Percentiles rank a stretch among this genome's conserved stretches.
These are phyloP conservation scores for Aureobasidium sp. DNA, from an alignment of 2,329 filamentous ascomycete species.

Conservation along the genomic window DNA sequence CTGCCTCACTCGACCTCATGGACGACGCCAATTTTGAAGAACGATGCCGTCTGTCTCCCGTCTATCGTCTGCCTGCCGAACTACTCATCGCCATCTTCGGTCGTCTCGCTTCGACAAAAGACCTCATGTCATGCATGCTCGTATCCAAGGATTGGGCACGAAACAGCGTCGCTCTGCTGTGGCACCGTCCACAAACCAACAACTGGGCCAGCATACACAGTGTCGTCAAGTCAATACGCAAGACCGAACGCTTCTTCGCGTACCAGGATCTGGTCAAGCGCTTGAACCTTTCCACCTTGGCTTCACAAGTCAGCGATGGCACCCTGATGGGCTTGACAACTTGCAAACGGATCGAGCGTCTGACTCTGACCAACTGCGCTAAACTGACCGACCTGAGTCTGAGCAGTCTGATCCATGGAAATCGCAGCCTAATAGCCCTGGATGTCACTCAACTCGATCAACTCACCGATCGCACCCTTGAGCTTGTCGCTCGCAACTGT, in stretches of 20 bases:
- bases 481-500: constrained; percentile 73
- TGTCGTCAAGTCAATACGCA: constrained; percentile 72
- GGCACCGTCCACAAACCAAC: constrained; percentile 88
- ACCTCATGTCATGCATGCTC: constrained; percentile 82
- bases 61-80: constrained; percentile 83
- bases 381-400: constrained; percentile 79
- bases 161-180: constrained; percentile 86
- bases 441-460: constrained; percentile 78
- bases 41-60: constrained; percentile 64
- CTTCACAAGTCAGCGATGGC: constrained; percentile 74
- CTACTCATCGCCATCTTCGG: constrained; percentile 89
- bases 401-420: constrained; percentile 70
- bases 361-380: constrained; percentile 86
- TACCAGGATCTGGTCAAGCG: constrained; percentile 89
- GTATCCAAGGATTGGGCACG: constrained; percentile 92
- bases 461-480: constrained; percentile 75
- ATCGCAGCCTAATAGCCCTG: constrained; percentile 73
- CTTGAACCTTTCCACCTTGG: constrained; percentile 77
- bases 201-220: constrained; percentile 73
- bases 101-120: constrained; percentile 63
- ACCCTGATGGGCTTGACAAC: constrained; percentile 73
- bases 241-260: constrained; percentile 70
- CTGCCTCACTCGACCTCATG: constrained; percentile 62
- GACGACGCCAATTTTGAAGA: constrained; percentile 50
- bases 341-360: constrained; percentile 84